These are phyloP conservation scores for Chaetomium strumarium DNA, from an alignment of 2,329 filamentous ascomycete species.

Conservation along the genomic window DNA sequence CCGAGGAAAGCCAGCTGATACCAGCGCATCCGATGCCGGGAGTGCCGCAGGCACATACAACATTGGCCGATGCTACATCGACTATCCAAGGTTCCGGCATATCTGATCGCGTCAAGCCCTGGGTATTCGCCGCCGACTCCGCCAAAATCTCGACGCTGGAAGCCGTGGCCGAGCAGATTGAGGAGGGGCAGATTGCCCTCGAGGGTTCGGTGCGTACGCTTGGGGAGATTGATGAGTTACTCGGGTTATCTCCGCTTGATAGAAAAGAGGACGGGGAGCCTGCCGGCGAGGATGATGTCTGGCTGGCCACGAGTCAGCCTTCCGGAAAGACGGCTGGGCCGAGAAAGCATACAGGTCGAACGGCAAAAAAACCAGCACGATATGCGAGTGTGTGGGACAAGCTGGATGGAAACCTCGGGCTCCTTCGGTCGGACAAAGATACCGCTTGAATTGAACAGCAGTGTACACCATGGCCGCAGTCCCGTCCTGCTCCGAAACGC, in stretches of 20 bases:
- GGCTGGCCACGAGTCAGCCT: conserved; percentile 33
- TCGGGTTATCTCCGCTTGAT: conserved; percentile 31
- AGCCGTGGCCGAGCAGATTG: conserved; percentile 52
- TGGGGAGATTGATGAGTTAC: conserved; percentile 43
- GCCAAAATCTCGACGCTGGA: conserved; percentile 56
- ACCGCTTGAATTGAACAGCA: conserved; percentile 8
- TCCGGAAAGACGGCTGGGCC: conserved; percentile 21
- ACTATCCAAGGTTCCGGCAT: conserved; percentile 36
- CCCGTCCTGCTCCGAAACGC: conserved; percentile 13
- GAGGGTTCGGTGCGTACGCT: conserved; percentile 47
- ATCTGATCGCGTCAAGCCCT: conserved; percentile 44
- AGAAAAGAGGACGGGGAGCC: conserved; percentile 21
- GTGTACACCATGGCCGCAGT: not conserved
- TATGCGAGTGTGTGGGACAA: conserved; percentile 43
- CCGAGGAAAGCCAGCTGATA: conserved; percentile 58
- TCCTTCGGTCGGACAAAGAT: conserved; percentile 27
- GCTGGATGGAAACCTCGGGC: conserved; percentile 49
- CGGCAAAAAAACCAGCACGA: conserved; percentile 16
- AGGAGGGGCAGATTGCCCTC: conserved; percentile 51
- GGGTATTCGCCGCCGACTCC: conserved; percentile 55
- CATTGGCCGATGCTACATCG: conserved; percentile 40
- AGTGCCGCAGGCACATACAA: conserved; percentile 27
- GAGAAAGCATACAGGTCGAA: conserved; percentile 19
- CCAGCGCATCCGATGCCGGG: conserved; percentile 43
- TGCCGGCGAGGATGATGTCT: conserved; percentile 29